These are phyloP conservation scores for Immersiella caudata DNA, from an alignment of 495 filamentous ascomycete genomes.

Conservation along the genomic window DNA sequence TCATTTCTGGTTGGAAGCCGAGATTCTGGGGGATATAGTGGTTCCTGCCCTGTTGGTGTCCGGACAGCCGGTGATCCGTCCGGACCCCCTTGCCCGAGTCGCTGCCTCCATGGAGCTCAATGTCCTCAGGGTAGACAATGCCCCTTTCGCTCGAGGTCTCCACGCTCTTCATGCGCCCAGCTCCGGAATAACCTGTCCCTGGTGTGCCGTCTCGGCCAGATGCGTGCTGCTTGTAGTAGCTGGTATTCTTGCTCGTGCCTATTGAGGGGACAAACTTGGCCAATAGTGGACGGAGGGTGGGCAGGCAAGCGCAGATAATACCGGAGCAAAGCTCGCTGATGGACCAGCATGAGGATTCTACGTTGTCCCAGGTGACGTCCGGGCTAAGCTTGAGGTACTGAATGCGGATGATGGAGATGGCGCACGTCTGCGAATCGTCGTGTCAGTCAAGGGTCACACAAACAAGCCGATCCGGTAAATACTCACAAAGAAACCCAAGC, in stretches of 20 bases:
- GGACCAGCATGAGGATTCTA: conserved; percentile 62
- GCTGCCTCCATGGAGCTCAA: conserved; percentile 32
- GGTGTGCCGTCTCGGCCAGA: conserved; percentile 24
- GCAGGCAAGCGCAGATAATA: conserved; percentile 60
- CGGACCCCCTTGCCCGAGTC: conserved; percentile 24
- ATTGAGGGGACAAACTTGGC: conserved; percentile 42
- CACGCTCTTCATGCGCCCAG: conserved; percentile 17
- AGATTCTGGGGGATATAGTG: conserved; percentile 10
- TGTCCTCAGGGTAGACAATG: conserved; percentile 33
- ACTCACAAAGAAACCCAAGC: conserved; percentile 39
- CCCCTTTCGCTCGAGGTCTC: conserved; percentile 27
- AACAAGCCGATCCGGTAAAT: too few species aligned
- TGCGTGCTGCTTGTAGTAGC: conserved; percentile 28
- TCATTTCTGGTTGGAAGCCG: conserved; percentile 28
- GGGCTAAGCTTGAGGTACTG: conserved; percentile 49
- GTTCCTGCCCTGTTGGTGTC: background rate
- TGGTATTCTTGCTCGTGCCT: conserved; percentile 23
- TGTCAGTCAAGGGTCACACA: background rate
- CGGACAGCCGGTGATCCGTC: background rate
- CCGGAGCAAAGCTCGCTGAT: conserved; percentile 60
- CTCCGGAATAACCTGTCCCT: background rate
- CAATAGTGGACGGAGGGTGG: conserved; percentile 57
- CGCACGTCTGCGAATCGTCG: conserved; percentile 43
- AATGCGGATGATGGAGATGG: conserved; percentile 61
- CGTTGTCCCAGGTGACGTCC: conserved; percentile 60